Percentiles rank a stretch among this genome's conserved stretches.
Conservation (phyloP, 345 rosid species). For the Pugionium dolabratum region DNA sequence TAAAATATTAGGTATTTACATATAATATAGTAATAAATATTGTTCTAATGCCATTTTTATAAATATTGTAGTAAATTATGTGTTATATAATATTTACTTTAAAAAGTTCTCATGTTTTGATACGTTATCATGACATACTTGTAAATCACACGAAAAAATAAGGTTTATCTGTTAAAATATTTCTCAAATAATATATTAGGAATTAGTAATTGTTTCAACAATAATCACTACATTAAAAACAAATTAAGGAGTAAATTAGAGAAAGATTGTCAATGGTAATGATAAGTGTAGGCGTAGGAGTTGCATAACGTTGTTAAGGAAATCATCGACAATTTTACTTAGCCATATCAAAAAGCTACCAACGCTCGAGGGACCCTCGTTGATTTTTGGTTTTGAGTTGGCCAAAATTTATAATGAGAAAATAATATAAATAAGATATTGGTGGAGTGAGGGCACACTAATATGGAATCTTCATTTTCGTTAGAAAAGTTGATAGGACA, state of each 20-base stretch:
- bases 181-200: no score
- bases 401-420: constrained; percentile 17
- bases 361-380: constrained; percentile 33
- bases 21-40: no score
- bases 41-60: no score
- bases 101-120: no score
- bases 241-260: constrained; percentile 9
- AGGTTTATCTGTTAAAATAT: no score
- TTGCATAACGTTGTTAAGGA: constrained; percentile 41
- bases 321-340: constrained; percentile 45
- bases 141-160: no score
- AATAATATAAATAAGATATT: constrained; percentile 9
- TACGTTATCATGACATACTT: no score
- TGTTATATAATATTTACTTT: no score
- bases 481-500: constrained; percentile 16
- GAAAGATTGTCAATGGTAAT: constrained; percentile 39
- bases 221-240: not conserved
- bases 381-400: constrained; percentile 23
- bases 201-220: not conserved
- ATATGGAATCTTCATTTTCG: constrained; percentile 29
- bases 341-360: constrained; percentile 46
- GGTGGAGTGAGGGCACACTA: constrained; percentile 15
- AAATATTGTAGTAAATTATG: no score
- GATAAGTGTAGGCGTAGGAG: constrained; percentile 36
- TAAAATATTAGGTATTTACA: no score